Base-by-base conservation (phyloP, 768 basidiomycete species). In the Lactarius quietus region DNA sequence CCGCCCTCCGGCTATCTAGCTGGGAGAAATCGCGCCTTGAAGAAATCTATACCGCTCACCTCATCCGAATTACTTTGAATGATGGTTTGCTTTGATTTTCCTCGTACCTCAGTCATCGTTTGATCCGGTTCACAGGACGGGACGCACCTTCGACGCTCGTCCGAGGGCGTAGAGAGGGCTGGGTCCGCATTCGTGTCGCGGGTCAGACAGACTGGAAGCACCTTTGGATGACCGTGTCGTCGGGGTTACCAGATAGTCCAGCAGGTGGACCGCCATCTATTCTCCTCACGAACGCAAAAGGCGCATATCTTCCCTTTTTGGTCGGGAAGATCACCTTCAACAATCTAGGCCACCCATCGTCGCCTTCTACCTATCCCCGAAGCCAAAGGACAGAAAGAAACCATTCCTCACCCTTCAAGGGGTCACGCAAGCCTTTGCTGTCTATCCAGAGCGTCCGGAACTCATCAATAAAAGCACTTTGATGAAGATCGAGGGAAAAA, bases 151-250 rank as follows among this genome's bases (percentile, higher is more conserved):
- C 86, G 3, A 86, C 89, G 9, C 82, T 95, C 3, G 74, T 84
- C 14, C 83, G 84, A 55, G 89, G 92, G 10, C 83, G 84, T 64
- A 83, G 94, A 80, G 95, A 98, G 74, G 96, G 95, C 1, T 95
- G 92, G 91, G 89, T 93, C 20, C 85, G 89, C 70, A 83, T 94
- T 54, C 88, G 96, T 53, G 81, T 98, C 43, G 90, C 95, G n/a
- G 95, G 96, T n/a, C 93, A 95, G 70, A 95, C 92, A 0, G 94
- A 97, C 70, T 98, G 96, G 96, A 94, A 94, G 74, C 83, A 86
- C 48, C 82, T 95, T 53, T 98, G 93, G 91, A 85, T 92, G 80
- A 84, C 88, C 7, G 78, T 97, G 6, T 80, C 78, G 65, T 82
- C 83, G 56, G 83, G 81, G 6, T 78, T 59, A 38, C 59, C n/a